Conservation (phyloP, 306 rosid species). For the Trifolium dubium region DNA sequence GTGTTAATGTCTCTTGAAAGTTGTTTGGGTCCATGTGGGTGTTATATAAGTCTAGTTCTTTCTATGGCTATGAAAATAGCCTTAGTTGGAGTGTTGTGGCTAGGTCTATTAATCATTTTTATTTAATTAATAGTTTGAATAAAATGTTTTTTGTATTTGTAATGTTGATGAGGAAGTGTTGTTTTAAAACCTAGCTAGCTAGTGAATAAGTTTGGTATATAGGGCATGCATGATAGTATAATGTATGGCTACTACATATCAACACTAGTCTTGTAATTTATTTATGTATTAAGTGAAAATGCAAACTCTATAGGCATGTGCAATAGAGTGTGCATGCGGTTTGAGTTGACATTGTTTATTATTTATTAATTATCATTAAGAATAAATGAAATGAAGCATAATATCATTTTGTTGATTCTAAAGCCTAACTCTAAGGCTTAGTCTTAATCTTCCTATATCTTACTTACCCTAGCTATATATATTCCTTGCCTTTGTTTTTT, state of each 20-base stretch:
- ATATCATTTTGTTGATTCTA: conserved; percentile 45
- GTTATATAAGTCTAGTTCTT: conserved; percentile 34
- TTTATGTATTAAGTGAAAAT: conserved; percentile 41
- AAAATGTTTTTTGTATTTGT: conserved; percentile 14
- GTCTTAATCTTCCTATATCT: conserved; percentile 8
- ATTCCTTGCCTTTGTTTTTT: conserved; percentile 52
- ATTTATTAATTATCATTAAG: conserved; percentile 46
- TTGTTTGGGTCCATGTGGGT: conserved; percentile 4
- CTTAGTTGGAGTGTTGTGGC: conserved; percentile 43
- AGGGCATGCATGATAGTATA: conserved; percentile 39
- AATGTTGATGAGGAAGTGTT: conserved; percentile 31
- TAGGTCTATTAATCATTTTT: conserved; percentile 39
- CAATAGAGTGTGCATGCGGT: conserved; percentile 50
- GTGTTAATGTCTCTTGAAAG: background rate
- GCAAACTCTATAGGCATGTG: conserved; percentile 54
- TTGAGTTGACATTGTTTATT: conserved; percentile 60
- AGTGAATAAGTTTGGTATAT: conserved; percentile 36
- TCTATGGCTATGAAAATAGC: conserved; percentile 41
- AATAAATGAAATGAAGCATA: conserved; percentile 46
- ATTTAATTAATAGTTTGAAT: conserved; percentile 30
- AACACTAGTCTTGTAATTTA: conserved; percentile 16
- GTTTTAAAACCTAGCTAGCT: conserved; percentile 28
- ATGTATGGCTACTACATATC: conserved; percentile 47
- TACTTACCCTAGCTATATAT: conserved; percentile 57
- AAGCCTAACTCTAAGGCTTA: conserved; percentile 50